Evolutionary conservation across 805 yeast genomes (phyloP).

Genomic region (Candida pini): DNA sequence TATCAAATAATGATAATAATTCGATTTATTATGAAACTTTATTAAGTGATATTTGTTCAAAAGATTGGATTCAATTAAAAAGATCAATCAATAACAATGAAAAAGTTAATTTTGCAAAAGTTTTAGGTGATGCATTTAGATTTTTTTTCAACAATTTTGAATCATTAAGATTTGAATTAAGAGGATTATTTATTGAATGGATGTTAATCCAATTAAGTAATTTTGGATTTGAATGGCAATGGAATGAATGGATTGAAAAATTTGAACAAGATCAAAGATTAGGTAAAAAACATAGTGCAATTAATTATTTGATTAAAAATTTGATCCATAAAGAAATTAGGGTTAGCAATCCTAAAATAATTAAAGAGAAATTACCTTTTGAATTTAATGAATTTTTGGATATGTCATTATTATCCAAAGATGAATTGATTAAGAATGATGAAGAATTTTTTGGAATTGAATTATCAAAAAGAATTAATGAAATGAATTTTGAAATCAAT

Average conservation of each 20-base stretch:
- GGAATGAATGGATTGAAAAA: conserved; percentile 87
- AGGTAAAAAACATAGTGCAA: conserved; percentile 59
- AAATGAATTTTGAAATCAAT: conserved; percentile 12
- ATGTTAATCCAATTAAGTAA: conserved; percentile 88
- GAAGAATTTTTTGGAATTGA: conserved; percentile 26
- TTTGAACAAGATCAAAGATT: conserved; percentile 46
- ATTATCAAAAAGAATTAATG: conserved; percentile 17
- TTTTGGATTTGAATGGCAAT: conserved; percentile 94
- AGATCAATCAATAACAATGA: conserved; percentile 17
- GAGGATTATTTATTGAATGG: conserved; percentile 78
- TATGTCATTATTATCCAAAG: conserved; percentile 32
- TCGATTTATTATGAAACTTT: conserved; percentile 79
- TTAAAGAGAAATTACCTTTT: conserved; percentile 64
- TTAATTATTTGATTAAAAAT: conserved; percentile 68
- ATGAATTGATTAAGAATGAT: conserved; percentile 34
- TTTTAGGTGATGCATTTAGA: conserved; percentile 86
- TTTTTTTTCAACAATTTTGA: conserved; percentile 67
- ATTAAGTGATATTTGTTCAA: conserved; percentile 78
- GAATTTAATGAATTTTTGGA: conserved; percentile 48
- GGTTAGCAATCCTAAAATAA: conserved; percentile 67
- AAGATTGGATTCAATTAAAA: conserved; percentile 53
- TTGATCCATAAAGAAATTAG: conserved; percentile 80
- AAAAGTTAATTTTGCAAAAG: conserved; percentile 73
- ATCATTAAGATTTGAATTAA: conserved; percentile 68
- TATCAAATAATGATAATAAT: conserved; percentile 63